These are phyloP conservation scores for Blastocystis hominis DNA, from an alignment of 352 stramenopile genomes.

Conservation along the genomic window DNA sequence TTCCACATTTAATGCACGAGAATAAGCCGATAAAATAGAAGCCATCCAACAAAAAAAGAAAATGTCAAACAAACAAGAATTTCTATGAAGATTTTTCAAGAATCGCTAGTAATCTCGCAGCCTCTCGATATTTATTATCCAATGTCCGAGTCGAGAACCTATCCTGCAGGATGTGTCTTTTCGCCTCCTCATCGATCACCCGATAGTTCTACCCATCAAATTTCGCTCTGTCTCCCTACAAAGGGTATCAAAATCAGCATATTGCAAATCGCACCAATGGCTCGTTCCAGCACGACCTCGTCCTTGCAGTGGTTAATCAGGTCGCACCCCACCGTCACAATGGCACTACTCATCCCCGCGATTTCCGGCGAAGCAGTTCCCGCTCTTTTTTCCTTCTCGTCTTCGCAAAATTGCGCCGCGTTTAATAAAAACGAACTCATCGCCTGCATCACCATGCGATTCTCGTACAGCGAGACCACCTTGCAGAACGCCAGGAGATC, in stretches of 20 bases:
- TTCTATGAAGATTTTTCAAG: not conserved
- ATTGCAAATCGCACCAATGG: not conserved
- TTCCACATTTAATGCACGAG: not conserved
- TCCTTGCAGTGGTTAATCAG: not conserved
- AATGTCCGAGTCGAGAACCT: not conserved
- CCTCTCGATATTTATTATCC: not conserved
- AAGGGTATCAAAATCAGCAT: not conserved
- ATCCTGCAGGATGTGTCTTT: not conserved
- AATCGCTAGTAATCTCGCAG: not conserved
- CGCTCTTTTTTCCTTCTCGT: not conserved
- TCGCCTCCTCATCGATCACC: not conserved
- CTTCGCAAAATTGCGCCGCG: not conserved
- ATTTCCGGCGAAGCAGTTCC: not conserved
- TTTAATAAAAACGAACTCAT: slow-evolving; percentile 5
- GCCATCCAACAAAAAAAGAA: not conserved
- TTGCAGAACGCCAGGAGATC: not conserved
- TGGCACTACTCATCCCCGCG: not conserved
- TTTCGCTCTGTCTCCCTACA: not conserved
- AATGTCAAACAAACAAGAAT: not conserved
- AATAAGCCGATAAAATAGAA: slow-evolving; percentile 5
- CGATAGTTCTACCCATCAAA: not conserved
- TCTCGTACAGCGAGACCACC: not conserved
- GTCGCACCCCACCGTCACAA: slow-evolving; percentile 32
- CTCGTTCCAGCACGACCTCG: not conserved
- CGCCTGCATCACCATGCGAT: not conserved